phyloP scores from a whole-genome alignment of 257 asterid species.

The Fraxinus cuspidata region DNA sequence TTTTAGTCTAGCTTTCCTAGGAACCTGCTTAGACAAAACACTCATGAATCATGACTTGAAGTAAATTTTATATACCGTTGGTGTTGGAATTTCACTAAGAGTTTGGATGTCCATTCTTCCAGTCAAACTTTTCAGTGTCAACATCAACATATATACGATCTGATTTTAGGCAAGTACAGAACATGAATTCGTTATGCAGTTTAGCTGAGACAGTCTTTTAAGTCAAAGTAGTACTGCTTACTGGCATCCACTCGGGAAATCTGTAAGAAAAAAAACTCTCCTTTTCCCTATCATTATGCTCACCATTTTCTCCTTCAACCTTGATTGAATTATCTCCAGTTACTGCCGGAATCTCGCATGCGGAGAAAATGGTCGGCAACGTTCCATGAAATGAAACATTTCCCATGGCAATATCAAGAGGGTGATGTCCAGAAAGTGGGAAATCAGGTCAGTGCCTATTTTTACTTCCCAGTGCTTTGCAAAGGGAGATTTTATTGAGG shows the following conservation, averaged over 20 bases:
- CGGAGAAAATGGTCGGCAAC: not conserved
- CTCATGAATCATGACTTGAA: not conserved
- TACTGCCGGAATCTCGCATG: slow-evolving; percentile 6
- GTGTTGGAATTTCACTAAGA: not conserved
- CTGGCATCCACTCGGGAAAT: slow-evolving; percentile 18
- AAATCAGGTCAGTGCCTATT: slow-evolving; percentile 11
- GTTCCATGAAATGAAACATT: slow-evolving; percentile 15
- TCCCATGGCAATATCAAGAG: slow-evolving; percentile 1
- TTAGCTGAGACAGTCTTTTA: not conserved
- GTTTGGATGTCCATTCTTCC: not conserved
- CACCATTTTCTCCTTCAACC: slow-evolving; percentile 11
- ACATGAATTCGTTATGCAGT: not conserved
- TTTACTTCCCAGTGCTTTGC: slow-evolving; percentile 20
- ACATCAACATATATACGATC: not conserved
- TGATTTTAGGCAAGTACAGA: not conserved
- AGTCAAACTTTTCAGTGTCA: not conserved
- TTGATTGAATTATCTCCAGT: slow-evolving; percentile 3
- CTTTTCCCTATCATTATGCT: slow-evolving; percentile 12
- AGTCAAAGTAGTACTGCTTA: slow-evolving; percentile 2
- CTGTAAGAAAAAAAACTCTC: slow-evolving; percentile 18
- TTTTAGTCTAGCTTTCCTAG: not conserved
- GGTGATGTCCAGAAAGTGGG: not conserved
- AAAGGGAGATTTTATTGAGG: slow-evolving; percentile 31
- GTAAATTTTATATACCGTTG: not conserved
- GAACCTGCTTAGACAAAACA: not conserved